Evolutionary conservation across 768 basidiomycete species (phyloP).

Genomic region (Amanita thiersii): DNA sequence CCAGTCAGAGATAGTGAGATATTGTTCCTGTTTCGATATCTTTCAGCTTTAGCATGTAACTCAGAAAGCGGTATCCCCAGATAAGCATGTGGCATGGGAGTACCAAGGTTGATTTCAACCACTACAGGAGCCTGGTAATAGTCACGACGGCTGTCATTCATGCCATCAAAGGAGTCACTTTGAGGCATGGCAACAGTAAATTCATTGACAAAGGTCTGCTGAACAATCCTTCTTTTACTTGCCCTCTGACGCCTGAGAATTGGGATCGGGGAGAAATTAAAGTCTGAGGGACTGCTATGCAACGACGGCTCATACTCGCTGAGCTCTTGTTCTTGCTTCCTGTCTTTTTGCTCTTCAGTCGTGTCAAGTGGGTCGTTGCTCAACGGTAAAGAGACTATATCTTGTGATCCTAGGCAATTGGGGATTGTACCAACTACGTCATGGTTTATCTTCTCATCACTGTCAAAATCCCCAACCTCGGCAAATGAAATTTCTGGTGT

Average conservation of each 20-base stretch:
- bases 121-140: background rate
- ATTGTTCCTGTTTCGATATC: constrained; percentile 45
- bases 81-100: constrained; percentile 60
- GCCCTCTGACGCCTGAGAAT: background rate
- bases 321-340: constrained; percentile 1
- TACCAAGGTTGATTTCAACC: constrained; percentile 25
- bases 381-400: background rate
- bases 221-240: background rate
- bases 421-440: no score
- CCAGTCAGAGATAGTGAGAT: background rate
- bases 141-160: background rate
- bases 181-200: background rate
- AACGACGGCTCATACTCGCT: constrained; percentile 7
- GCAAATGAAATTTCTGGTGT: constrained; percentile 5
- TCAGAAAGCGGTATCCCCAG: constrained; percentile 47
- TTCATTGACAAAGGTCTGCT: background rate
- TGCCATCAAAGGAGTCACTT: background rate
- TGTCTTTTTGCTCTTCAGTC: background rate
- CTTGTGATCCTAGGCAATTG: background rate
- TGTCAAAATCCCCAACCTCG: constrained; percentile 2
- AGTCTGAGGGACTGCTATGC: background rate
- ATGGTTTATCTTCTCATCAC: background rate
- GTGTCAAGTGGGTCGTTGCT: background rate
- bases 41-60: constrained; percentile 45
- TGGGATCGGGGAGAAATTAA: background rate